Evolutionary conservation across 208 protist genomes (phyloP).

Genomic region (Plasmodiophora brassicae): DNA sequence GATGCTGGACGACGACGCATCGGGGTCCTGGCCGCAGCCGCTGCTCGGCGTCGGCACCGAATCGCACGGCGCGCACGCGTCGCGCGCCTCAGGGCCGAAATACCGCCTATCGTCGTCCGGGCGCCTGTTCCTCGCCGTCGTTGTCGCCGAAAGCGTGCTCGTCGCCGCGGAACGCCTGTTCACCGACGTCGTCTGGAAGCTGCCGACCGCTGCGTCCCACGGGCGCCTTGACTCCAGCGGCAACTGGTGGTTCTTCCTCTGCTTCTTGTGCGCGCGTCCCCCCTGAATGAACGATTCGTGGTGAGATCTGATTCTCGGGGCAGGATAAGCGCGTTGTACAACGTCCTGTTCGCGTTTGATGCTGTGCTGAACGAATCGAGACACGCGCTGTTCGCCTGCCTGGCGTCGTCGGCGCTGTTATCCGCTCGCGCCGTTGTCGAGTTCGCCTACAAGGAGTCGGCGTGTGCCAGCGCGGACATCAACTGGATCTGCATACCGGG

Average conservation of each 20-base stretch:
- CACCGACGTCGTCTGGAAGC: constrained; percentile 14
- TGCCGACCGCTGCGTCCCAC: neutral
- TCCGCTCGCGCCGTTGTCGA: neutral
- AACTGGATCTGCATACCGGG: constrained; percentile 31
- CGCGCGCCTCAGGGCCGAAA: neutral
- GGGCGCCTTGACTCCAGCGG: neutral
- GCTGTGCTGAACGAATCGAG: neutral
- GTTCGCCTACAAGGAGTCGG: constrained; percentile 22
- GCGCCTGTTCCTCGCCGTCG: neutral
- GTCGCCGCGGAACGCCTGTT: neutral
- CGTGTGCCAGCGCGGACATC: neutral
- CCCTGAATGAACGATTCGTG: no score
- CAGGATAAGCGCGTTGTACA: neutral
- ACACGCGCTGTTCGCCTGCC: constrained; percentile 14
- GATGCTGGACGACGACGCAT: no score
- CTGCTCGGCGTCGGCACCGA: neutral
- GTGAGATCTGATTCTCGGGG: no score
- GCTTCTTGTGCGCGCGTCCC: no score
- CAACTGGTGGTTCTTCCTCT: constrained; percentile 23
- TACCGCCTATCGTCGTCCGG: neutral
- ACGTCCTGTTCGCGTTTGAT: constrained; percentile 10
- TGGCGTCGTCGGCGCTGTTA: neutral
- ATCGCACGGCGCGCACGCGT: neutral
- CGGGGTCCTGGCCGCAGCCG: neutral
- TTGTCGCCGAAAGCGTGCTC: neutral